A percentile compares a stretch with the other conserved stretches of the same genome.
phyloP scores from a whole-genome alignment of 2,329 filamentous ascomycete genomes.

The Seiridium cupressi region DNA sequence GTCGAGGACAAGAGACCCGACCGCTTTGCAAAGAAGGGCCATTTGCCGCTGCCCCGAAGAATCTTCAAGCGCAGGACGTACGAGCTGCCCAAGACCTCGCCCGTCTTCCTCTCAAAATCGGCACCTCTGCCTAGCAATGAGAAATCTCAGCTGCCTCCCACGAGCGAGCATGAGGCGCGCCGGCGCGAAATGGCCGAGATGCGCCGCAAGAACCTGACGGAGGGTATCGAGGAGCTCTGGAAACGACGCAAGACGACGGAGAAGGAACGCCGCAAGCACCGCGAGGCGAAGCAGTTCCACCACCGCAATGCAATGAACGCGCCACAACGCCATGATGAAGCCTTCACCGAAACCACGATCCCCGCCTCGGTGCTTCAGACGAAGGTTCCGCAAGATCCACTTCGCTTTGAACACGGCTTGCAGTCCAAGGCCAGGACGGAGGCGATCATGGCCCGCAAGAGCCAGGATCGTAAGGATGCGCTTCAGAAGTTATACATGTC shows the following conservation, averaged over 20 bases:
- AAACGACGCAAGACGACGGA: constrained; percentile 55
- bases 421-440: constrained; percentile 38
- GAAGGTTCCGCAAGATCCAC: constrained; percentile 58
- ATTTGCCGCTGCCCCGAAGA: constrained; percentile 78
- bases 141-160: constrained; percentile 30
- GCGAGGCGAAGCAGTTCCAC: constrained; percentile 43
- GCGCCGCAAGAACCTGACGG: constrained; percentile 69
- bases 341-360: constrained; percentile 69
- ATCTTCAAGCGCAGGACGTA: constrained; percentile 64
- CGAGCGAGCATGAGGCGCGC: constrained; percentile 50
- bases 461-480: constrained; percentile 62
- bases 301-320: constrained; percentile 52
- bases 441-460: constrained; percentile 47
- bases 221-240: constrained; percentile 70
- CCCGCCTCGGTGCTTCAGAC: constrained; percentile 50
- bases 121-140: constrained; percentile 52
- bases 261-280: constrained; percentile 30
- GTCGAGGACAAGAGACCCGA: constrained; percentile 35
- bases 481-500: constrained; percentile 89
- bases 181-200: constrained; percentile 70
- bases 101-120: constrained; percentile 59
- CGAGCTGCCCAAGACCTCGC: constrained; percentile 55
- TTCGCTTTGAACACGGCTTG: constrained; percentile 55
- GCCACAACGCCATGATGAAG: constrained; percentile 73
- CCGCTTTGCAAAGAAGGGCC: constrained; percentile 61